Conservation (phyloP, 2,329 filamentous ascomycete genomes). For the Conoideocrella luteorostrata region DNA sequence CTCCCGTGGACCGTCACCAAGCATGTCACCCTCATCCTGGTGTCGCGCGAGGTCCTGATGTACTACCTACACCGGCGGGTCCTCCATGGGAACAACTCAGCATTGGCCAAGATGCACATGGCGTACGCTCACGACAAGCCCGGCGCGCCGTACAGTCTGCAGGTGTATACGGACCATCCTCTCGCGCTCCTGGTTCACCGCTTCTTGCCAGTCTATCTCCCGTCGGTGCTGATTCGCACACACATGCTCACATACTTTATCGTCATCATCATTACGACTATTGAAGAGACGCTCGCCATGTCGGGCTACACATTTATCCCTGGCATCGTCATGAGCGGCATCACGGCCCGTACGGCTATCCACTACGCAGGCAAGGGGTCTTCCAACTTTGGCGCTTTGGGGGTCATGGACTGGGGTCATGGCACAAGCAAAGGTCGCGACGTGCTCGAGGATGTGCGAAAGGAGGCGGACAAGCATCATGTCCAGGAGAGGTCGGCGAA, state of each 20-base stretch:
- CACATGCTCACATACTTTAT: slow-evolving; percentile 69
- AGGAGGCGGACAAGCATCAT: slow-evolving; percentile 51
- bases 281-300: slow-evolving; percentile 61
- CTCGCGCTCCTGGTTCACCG: slow-evolving; percentile 55
- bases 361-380: slow-evolving; percentile 44
- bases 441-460: slow-evolving; percentile 47
- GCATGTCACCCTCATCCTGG: slow-evolving; percentile 37
- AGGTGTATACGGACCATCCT: slow-evolving; percentile 63
- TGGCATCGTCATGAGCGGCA: slow-evolving; percentile 46
- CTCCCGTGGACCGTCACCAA: slow-evolving; percentile 48
- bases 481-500: slow-evolving; percentile 35
- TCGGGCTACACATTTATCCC: slow-evolving; percentile 60
- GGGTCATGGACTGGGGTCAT: slow-evolving; percentile 55
- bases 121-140: slow-evolving; percentile 45
- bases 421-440: slow-evolving; percentile 48
- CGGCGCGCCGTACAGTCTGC: slow-evolving; percentile 54
- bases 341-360: slow-evolving; percentile 33
- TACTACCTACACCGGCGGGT: slow-evolving; percentile 70
- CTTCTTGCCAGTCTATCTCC: slow-evolving; percentile 60
- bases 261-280: slow-evolving; percentile 54
- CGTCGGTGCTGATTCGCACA: slow-evolving; percentile 57
- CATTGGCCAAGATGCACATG: slow-evolving; percentile 35
- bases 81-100: slow-evolving; percentile 51
- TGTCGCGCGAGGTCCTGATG: slow-evolving; percentile 51
- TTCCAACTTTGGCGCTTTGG: slow-evolving; percentile 58